Evolutionary conservation across 371 early-diverging fungal genomes (phyloP), one percentile per base, ranked within the genome.

Genomic region (Encephalitozoon romaleae): DNA sequence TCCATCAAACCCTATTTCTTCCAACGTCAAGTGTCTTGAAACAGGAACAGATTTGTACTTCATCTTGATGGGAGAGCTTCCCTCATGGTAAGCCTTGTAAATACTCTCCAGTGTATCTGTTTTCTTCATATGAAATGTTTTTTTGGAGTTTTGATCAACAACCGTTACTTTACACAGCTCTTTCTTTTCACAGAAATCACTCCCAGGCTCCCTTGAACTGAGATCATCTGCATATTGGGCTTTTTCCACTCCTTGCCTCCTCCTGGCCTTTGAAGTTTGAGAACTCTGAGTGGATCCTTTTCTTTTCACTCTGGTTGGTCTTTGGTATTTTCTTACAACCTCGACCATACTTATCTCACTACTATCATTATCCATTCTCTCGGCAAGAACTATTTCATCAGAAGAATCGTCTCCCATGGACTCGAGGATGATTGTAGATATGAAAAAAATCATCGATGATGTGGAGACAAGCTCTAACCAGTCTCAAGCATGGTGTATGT

Each of bases 41-140:
- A 71, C 63, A 38, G 71, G 71, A 26, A 59, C 43, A 0, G 45
- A 42, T 18, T 55, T 71, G 43, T 71, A 54, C 18, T 71, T 71
- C 32, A 71, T 54, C 47, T 59, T 71, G 4, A 59, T 15, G 4
- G 30, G 30, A n/a, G 34, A 21, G n/a, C 15, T 28, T 32, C 8
- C 32, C 21, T 34, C 34, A 15, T 21, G 15, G 38, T 59, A 59
- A 2, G 21, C 38, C 38, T 32, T 11, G 12, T 59, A 59, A 1
- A 59, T 34, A 6, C 21, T 34, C 12, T 59, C 59, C 11, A 59
- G 34, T 34, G 59, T 59, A n/a, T 59, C 59, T 15, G 59, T 59
- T 9, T 34, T 30, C 32, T 12, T 38, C 18, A 59, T 1, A n/a
- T 59, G 21, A 18, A 59, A 30, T 38, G 28, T 38, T 34, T 21